These are phyloP conservation scores for Colletotrichum graminicola DNA, from an alignment of 2,329 filamentous ascomycete species.

Conservation along the genomic window DNA sequence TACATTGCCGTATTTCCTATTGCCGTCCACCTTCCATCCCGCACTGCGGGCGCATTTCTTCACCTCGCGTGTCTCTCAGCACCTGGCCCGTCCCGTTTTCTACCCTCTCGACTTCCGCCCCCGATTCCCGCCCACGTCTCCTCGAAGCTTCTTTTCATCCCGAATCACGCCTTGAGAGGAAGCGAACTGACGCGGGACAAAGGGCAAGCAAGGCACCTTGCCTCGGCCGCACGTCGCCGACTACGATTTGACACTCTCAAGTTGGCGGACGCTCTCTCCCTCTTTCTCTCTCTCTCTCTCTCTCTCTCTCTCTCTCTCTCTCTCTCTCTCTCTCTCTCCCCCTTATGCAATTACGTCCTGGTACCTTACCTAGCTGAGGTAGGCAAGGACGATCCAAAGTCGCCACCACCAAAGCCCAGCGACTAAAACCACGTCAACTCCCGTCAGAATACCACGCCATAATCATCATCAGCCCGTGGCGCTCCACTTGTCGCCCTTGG, in stretches of 20 bases:
- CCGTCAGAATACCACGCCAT: constrained; percentile 28
- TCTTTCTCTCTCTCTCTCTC: not conserved
- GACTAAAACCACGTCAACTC: constrained; percentile 39
- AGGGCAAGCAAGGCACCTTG: constrained; percentile 4
- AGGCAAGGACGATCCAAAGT: constrained; percentile 39
- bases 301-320: constrained; percentile 1
- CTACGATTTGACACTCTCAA: constrained; percentile 6
- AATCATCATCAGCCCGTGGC: constrained; percentile 36
- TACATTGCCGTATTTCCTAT: not conserved
- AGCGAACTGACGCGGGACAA: not conserved
- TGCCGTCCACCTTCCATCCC: not conserved
- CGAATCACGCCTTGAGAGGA: not conserved
- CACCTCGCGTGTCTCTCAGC: constrained; percentile 1
- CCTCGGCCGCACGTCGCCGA: constrained; percentile 23
- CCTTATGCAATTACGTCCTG: constrained; percentile 5
- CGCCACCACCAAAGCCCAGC: constrained; percentile 36
- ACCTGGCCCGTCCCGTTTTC: not conserved
- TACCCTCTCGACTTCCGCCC: not conserved
- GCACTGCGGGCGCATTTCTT: not conserved
- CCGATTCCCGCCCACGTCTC: not conserved
- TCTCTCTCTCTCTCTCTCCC: not conserved
- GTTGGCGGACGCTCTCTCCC: constrained; percentile 8
- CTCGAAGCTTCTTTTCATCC: constrained; percentile 4
- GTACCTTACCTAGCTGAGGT: constrained; percentile 34
- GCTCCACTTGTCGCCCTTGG: constrained; percentile 38